Evolutionary conservation across 352 stramenopile genomes (phyloP), one percentile per base, ranked within the genome.

Genomic region (Phytopythium mirpurense): DNA sequence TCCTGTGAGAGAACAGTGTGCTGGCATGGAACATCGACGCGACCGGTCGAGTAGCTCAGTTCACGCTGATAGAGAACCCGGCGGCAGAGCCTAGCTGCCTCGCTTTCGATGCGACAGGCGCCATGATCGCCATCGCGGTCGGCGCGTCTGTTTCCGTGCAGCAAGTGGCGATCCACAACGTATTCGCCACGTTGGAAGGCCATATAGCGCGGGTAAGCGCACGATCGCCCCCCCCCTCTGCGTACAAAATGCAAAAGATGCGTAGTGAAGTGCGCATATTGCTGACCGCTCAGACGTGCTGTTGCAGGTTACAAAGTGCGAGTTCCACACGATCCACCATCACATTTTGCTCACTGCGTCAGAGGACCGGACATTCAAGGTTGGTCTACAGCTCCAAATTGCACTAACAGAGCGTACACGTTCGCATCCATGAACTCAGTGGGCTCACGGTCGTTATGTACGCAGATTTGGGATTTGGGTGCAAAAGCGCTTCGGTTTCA

Each of bases 301-400:
- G 0, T 29, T 42, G 3, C 31, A 93, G 80, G 74, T 91, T 23
- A 92, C 80, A 5, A 74, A 63, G 54, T 78, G 77, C 35, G 78
- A 78, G 47, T 93, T 93, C 59, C 80, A 92, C 26, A 77, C 81
- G 31, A 71, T 81, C 4, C 67, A 79, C 15, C 75, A 74, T 19
- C 78, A 90, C 40, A 50, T 90, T 37, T 54, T 93, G 41, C 47
- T 93, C 47, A 90, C 83, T 3, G 70, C 67, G 36, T 93, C 81
- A 0, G 83, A 93, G 63, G 83, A 92, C 60, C 79, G 81, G 18
- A 93, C 83, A 16, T 93, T 92, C 56, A 93, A 92, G 65, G 83
- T 90, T 47, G 1, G 24, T 27, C 8, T 8, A 12, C 0, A 8
- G 45, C n/a, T 16, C n/a, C 1, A 37, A n/a, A n/a, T n/a, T n/a